phyloP scores from a whole-genome alignment of 2,329 filamentous ascomycete species.

The Aspergillus neotritici region DNA sequence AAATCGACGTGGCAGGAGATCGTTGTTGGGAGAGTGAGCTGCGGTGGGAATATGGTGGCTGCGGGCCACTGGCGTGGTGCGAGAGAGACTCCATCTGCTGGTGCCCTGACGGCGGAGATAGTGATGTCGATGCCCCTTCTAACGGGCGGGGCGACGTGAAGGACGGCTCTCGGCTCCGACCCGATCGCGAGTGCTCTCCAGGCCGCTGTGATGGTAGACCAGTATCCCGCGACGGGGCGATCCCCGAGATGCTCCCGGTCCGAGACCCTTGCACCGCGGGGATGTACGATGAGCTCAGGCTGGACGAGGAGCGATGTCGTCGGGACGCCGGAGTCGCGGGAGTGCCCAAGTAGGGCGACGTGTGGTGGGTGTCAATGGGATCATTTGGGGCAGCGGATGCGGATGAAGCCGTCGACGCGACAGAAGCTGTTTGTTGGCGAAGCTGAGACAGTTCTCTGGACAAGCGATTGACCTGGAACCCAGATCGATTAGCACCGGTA shows the following conservation, averaged over 20 bases:
- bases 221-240: slow-evolving; percentile 40
- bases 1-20: slow-evolving; percentile 23
- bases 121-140: slow-evolving; percentile 24
- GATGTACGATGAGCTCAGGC: slow-evolving; percentile 45
- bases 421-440: slow-evolving; percentile 62
- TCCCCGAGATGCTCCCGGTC: slow-evolving; percentile 37
- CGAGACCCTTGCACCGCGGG: slow-evolving; percentile 31
- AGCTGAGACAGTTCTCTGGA: slow-evolving; percentile 82
- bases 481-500: neutral
- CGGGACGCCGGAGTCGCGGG: slow-evolving; percentile 49
- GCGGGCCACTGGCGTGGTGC: slow-evolving; percentile 19
- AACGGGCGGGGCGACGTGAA: slow-evolving; percentile 35
- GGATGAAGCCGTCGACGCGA: slow-evolving; percentile 56
- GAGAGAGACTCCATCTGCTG: slow-evolving; percentile 25
- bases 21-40: slow-evolving; percentile 26
- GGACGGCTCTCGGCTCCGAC: slow-evolving; percentile 40
- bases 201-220: slow-evolving; percentile 26
- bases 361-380: slow-evolving; percentile 39
- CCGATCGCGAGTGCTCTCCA: slow-evolving; percentile 23
- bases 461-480: slow-evolving; percentile 73
- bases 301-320: slow-evolving; percentile 53
- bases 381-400: slow-evolving; percentile 50
- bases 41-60: slow-evolving; percentile 24
- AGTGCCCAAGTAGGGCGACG: slow-evolving; percentile 40
- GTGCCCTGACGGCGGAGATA: slow-evolving; percentile 22